A percentile compares a stretch with the other conserved stretches of the same genome.
Evolutionary conservation across 1,284 basidiomycete species (phyloP).

Genomic region (Cryptococcus sp.): DNA sequence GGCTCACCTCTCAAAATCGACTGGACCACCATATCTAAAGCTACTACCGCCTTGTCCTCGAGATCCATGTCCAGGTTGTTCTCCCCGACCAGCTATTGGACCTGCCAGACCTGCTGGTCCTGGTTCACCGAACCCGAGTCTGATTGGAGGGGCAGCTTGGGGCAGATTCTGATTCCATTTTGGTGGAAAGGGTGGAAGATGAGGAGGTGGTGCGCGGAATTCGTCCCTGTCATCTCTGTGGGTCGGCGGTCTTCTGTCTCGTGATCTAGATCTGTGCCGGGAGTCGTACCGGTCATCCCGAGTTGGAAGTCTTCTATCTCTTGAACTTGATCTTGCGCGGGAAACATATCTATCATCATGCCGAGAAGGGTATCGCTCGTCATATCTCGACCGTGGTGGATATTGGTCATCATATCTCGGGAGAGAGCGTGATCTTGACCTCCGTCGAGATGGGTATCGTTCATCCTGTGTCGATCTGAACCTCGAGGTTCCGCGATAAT

Average conservation of each 20-base stretch:
- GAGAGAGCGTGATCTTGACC: no score
- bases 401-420: not conserved
- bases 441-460: no score
- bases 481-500: no score
- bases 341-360: slow-evolving; percentile 3
- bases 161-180: not conserved
- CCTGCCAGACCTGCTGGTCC: slow-evolving; percentile 6
- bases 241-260: slow-evolving; percentile 1
- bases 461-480: no score
- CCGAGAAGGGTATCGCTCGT: not conserved
- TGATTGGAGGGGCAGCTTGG: slow-evolving; percentile 11
- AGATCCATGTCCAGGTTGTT: slow-evolving; percentile 3
- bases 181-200: not conserved
- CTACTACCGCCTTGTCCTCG: slow-evolving; percentile 7
- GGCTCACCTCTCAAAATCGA: slow-evolving; percentile 33
- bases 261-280: slow-evolving; percentile 2
- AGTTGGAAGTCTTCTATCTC: slow-evolving; percentile 4
- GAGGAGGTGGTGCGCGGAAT: slow-evolving; percentile 6
- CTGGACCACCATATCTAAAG: slow-evolving; percentile 1
- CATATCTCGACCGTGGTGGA: not conserved
- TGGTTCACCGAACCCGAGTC: slow-evolving; percentile 9
- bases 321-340: slow-evolving; percentile 5
- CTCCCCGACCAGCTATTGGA: slow-evolving; percentile 1
- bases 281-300: slow-evolving; percentile 3
- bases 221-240: not conserved